phyloP scores from a whole-genome alignment of 352 stramenopile genomes.

The Globisporangium uncinulatum region DNA sequence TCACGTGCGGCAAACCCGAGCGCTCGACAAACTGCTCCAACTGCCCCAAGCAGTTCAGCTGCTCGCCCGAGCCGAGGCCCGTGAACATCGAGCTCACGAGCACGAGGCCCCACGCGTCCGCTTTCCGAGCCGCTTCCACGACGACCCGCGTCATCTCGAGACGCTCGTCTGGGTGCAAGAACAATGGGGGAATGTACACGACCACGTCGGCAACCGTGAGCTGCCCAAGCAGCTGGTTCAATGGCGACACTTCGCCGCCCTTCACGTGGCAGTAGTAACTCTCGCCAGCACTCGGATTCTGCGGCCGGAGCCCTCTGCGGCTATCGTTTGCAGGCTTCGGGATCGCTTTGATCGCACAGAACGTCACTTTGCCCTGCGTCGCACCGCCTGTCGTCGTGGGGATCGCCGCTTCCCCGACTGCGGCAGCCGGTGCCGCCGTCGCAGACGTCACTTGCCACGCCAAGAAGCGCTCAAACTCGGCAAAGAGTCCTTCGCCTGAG shows the following conservation, averaged over 20 bases:
- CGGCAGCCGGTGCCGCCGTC: conserved; percentile 15
- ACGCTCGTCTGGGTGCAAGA: conserved; percentile 36
- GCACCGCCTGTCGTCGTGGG: conserved; percentile 26
- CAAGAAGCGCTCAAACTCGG: conserved; percentile 59
- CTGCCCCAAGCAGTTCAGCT: conserved; percentile 50
- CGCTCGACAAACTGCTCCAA: conserved; percentile 59
- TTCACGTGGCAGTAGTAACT: conserved; percentile 33
- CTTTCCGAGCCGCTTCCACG: conserved; percentile 36
- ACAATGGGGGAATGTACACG: conserved; percentile 62
- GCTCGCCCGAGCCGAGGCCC: conserved; percentile 19
- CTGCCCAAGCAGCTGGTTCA: conserved; percentile 51
- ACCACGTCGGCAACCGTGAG: conserved; percentile 62
- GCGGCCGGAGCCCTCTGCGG: neutral
- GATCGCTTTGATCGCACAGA: conserved; percentile 60
- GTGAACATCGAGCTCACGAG: conserved; percentile 67
- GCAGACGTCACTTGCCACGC: conserved; percentile 56
- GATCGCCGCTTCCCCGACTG: conserved; percentile 44
- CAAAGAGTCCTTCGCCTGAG: conserved; percentile 60
- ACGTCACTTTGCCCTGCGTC: conserved; percentile 60
- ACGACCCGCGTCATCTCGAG: conserved; percentile 53
- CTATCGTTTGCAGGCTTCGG: conserved; percentile 11
- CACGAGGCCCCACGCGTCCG: conserved; percentile 69
- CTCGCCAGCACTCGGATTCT: neutral
- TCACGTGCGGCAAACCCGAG: conserved; percentile 49
- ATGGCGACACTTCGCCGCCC: conserved; percentile 31